Base-by-base conservation (phyloP, 1,284 basidiomycete genomes). In the Ceratobasidium sp. region DNA sequence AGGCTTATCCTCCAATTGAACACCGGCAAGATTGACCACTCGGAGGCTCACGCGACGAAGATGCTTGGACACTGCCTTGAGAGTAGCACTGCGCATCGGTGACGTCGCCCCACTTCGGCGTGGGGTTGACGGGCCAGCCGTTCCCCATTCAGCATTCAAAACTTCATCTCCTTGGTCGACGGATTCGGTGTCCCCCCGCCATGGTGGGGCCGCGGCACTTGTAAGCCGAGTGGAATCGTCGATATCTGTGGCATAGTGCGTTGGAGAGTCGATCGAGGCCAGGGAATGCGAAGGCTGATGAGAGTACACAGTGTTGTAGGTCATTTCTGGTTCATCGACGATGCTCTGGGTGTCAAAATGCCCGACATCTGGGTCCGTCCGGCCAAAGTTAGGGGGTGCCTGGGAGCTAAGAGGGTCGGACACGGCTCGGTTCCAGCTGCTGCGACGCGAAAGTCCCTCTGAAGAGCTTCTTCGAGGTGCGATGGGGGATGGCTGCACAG, bases 21-120 rank as follows among this genome's bases (percentile, higher is more conserved):
- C 82, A 3, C 88, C 88, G 43, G 88, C 89, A 59, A 95, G 81
- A 78, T 94, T 94, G 43, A 94, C 93, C 18, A 97, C 93, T 23
- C 95, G 87, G 62, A 92, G 80, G 39, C 92, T 94, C 53, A 89
- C 88, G 18, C 90, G 84, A n/a, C 88, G 83, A 5, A 96, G 75
- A 73, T 83, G 87, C 70, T 84, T 84, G 36, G 87, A 86, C 57
- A 92, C 84, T 30, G 83, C 83, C 76, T 73, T 69, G 46, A 69
- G 64, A 30, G 64, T 70, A 16, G 67, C 53, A 30, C 67, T 70
- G 6, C 67, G 53, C 67, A 70, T 70, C n/a, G 67, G 67, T 28
- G 67, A 70, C 1, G 67, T 55, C 9, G 36, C 50, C 9, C 39
- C 34, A 21, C 53, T 46, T 34, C 53, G 36, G 21, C 67, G 53